Percentiles rank a stretch among this genome's conserved stretches.
Evolutionary conservation across 129 eudicot species (phyloP).

Genomic region (Pulicaria dysenterica): DNA sequence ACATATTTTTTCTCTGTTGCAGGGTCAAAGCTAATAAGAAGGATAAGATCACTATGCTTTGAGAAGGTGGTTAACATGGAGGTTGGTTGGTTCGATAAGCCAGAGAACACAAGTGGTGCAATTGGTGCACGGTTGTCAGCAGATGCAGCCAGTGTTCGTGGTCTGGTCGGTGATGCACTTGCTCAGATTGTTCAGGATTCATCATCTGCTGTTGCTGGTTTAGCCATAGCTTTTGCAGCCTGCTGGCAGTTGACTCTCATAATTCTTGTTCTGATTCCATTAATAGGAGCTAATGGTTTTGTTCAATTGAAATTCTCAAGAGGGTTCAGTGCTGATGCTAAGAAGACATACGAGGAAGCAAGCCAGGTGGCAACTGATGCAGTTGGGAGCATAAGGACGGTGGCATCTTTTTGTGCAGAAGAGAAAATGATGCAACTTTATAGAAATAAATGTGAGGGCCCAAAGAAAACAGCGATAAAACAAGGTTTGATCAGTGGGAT

Average conservation of each 20-base stretch:
- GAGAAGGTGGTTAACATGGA: slow-evolving; percentile 72
- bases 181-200: slow-evolving; percentile 73
- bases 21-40: slow-evolving; percentile 59
- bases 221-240: slow-evolving; percentile 67
- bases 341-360: slow-evolving; percentile 76
- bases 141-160: slow-evolving; percentile 80
- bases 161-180: slow-evolving; percentile 74
- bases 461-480: slow-evolving; percentile 55
- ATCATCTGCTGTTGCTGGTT: slow-evolving; percentile 48
- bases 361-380: slow-evolving; percentile 88
- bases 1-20: slow-evolving; percentile 72
- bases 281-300: slow-evolving; percentile 58
- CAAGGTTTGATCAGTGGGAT: slow-evolving; percentile 75
- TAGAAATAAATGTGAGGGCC: slow-evolving; percentile 62
- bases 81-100: slow-evolving; percentile 80
- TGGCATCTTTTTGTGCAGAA: slow-evolving; percentile 85
- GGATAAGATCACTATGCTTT: slow-evolving; percentile 69
- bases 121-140: slow-evolving; percentile 78
- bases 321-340: slow-evolving; percentile 89
- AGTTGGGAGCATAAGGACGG: slow-evolving; percentile 83
- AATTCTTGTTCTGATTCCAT: slow-evolving; percentile 64
- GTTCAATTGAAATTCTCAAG: slow-evolving; percentile 62
- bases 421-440: slow-evolving; percentile 68
- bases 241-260: slow-evolving; percentile 76
- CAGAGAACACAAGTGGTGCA: slow-evolving; percentile 74